phyloP scores from a whole-genome alignment of 441 rosid genomes.

The Syzygium syzygioides region DNA sequence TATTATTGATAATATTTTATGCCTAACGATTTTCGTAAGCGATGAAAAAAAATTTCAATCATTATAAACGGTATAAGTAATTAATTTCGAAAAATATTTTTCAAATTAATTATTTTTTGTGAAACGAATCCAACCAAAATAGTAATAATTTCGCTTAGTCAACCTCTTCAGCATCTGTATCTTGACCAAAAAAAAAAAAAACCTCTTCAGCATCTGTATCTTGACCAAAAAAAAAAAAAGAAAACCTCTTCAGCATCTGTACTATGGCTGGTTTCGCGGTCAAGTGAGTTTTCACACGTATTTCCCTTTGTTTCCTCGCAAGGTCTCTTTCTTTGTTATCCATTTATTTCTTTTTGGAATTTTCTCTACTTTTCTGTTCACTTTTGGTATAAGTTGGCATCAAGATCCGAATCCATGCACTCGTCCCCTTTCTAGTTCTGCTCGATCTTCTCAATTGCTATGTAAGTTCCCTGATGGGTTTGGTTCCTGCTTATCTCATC shows the following conservation, averaged over 20 bases:
- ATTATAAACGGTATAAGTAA: accelerated
- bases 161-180: too few species aligned
- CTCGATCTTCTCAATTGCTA: not conserved
- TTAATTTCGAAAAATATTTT: accelerated
- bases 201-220: too few species aligned
- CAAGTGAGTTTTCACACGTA: not conserved
- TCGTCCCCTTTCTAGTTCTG: not conserved
- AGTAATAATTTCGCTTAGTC: too few species aligned
- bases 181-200: too few species aligned
- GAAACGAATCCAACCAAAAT: not conserved
- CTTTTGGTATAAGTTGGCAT: accelerated
- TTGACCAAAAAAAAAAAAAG: too few species aligned
- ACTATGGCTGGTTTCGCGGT: too few species aligned
- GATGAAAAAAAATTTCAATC: accelerated
- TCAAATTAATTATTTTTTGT: accelerated
- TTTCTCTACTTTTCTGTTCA: not conserved
- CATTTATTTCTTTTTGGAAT: not conserved
- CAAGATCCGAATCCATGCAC: not conserved
- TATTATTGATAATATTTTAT: too few species aligned
- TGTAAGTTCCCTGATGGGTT: not conserved
- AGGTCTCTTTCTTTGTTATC: too few species aligned
- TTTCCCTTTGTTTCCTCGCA: not conserved
- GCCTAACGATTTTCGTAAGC: too few species aligned
- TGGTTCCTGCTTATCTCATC: not conserved
- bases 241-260: not conserved